Conservation (phyloP, 352 stramenopile genomes). For the Phytophthora fragariaefolia region DNA sequence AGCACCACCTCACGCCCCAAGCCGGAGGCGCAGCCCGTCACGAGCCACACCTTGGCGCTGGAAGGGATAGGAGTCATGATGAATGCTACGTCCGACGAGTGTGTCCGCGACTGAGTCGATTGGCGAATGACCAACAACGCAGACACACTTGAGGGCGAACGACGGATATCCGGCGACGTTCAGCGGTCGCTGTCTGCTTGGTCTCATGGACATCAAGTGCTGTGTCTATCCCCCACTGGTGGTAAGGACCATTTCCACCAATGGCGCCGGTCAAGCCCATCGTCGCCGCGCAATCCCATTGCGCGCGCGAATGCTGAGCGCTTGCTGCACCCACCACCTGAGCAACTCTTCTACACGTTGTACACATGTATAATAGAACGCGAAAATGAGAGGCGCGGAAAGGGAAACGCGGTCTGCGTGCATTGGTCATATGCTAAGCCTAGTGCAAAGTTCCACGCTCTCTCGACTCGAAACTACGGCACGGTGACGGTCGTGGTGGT, state of each 20-base stretch:
- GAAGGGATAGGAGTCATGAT: constrained; percentile 25
- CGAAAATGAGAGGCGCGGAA: not conserved
- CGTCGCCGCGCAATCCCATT: constrained; percentile 18
- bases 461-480: constrained; percentile 9
- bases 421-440: too few species aligned
- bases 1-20: constrained; percentile 45
- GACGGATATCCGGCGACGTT: constrained; percentile 22
- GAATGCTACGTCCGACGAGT: not conserved
- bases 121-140: constrained; percentile 15
- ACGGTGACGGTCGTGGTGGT: constrained; percentile 11
- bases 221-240: constrained; percentile 17
- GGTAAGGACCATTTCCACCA: constrained; percentile 20
- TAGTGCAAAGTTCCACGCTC: not conserved
- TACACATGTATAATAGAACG: too few species aligned
- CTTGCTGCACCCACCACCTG: constrained; percentile 2
- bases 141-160: not conserved
- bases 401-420: too few species aligned
- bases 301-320: not conserved
- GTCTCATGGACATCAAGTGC: constrained; percentile 32
- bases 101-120: not conserved
- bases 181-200: constrained; percentile 25
- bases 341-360: constrained; percentile 1
- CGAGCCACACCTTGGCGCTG: constrained; percentile 43
- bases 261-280: constrained; percentile 15
- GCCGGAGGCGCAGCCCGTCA: constrained; percentile 50